Evolutionary conservation across 176 grass and related monocot species (phyloP), one percentile per base, ranked within the genome.

Genomic region (Ampelocalamus luodianensis): DNA sequence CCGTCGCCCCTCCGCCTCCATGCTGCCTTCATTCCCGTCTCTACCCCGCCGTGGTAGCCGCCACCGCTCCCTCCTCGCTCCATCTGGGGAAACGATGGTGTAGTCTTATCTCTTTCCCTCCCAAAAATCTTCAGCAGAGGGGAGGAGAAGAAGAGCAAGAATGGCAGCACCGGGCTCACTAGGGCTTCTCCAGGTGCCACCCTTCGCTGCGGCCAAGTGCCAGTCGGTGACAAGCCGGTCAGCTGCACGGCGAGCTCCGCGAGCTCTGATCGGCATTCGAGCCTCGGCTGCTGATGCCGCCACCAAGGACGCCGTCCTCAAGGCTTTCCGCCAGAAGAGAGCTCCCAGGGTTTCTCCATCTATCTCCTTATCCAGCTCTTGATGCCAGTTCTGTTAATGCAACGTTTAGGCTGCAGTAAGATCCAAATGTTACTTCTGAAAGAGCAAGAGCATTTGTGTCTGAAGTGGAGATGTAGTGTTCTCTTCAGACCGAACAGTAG

Each of bases 341-440:
- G 95, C 93, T 73, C 89, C 95, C 39, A 98, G 95, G 95, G 95
- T 98, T 73, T 83, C 59, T 56, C 71, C 58, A 8, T 27, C 67
- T 76, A 2, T 14, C 23, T 72, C 42, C 53, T n/a, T 71, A 49
- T 29, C 69, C 36, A 50, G 24, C 40, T 53, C 6, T 68, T 38
- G 51, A 65, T 48, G 43, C 10, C 17, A 78, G 34, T 24, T 61
- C 11, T 76, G 11, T n/a, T 20, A 68, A 10, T 68, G 37, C 37
- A n/a, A 68, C 14, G 37, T 42, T 71, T 67, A 14, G 11, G 9
- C 48, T 17, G 42, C 48, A 54, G 61, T 53, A 81, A 27, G 45
- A 45, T 91, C 27, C 24, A 67, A 27, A 76, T 72, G 14, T 49
- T 74, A 69, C 51, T 49, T 15, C 4, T 49, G 46, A 49, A 49